A percentile compares a stretch with the other conserved stretches of the same genome.
These are phyloP conservation scores for Beauveria asiatica DNA, from an alignment of 2,329 filamentous ascomycete species.

Conservation along the genomic window DNA sequence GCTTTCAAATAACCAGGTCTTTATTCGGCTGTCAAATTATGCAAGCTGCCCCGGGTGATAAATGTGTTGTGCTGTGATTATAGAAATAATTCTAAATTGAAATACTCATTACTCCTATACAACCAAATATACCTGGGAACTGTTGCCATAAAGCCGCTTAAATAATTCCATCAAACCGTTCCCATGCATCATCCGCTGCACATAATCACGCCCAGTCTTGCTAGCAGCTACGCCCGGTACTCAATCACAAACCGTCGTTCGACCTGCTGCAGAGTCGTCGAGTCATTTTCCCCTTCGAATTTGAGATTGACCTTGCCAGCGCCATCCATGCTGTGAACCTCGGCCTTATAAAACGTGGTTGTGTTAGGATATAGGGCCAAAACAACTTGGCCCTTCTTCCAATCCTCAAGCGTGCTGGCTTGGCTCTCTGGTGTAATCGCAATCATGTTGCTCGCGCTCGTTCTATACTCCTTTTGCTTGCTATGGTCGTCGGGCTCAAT, in stretches of 20 bases:
- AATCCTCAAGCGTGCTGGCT: slow-evolving; percentile 45
- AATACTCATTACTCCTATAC: background rate
- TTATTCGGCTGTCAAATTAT: too few relatives aligned
- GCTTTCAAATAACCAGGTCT: too few relatives aligned
- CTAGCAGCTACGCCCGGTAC: slow-evolving; percentile 37
- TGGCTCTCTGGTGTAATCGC: slow-evolving; percentile 54
- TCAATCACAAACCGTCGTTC: slow-evolving; percentile 71
- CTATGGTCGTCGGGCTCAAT: slow-evolving; percentile 65
- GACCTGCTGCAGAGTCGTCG: slow-evolving; percentile 65
- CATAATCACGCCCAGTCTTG: background rate
- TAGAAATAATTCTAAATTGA: background rate
- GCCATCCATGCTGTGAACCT: slow-evolving; percentile 62
- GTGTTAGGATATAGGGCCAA: slow-evolving; percentile 75
- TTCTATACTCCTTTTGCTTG: slow-evolving; percentile 60
- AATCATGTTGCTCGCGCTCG: slow-evolving; percentile 67
- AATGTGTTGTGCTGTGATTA: too few relatives aligned
- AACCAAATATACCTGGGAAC: background rate
- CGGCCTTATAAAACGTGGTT: slow-evolving; percentile 77
- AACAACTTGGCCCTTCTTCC: slow-evolving; percentile 62
- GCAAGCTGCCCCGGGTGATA: too few relatives aligned
- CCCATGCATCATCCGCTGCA: background rate
- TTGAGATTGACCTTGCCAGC: slow-evolving; percentile 53
- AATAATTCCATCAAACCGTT: background rate
- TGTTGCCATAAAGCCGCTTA: background rate
- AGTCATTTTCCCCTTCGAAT: slow-evolving; percentile 73